phyloP scores from a whole-genome alignment of 768 basidiomycete genomes.

The Agrocybe pediades region DNA sequence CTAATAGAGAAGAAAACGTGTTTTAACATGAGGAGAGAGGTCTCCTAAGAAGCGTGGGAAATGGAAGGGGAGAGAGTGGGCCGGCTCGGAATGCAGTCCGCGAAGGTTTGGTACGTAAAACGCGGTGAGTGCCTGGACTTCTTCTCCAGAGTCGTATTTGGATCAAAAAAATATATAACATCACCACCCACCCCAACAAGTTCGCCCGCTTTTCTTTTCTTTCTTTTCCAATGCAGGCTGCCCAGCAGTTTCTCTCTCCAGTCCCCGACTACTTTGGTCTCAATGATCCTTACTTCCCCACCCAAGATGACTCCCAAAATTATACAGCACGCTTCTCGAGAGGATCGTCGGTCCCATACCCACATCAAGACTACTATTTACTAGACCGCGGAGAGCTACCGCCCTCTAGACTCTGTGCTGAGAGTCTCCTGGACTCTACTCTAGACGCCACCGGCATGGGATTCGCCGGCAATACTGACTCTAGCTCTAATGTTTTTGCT shows the following conservation, averaged over 20 bases:
- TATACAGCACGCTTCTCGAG: conserved; percentile 46
- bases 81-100: conserved; percentile 42
- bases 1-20: conserved; percentile 38
- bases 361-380: conserved; percentile 47
- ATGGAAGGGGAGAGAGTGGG: conserved; percentile 32
- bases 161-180: conserved; percentile 52
- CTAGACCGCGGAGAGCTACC: conserved; percentile 41
- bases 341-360: conserved; percentile 49
- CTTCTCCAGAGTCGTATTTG: conserved; percentile 41
- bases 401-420: conserved; percentile 31
- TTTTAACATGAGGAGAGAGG: conserved; percentile 37
- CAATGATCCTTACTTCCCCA: conserved; percentile 32
- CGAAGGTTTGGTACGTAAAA: conserved; percentile 45
- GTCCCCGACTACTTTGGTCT: conserved; percentile 29
- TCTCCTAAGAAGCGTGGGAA: conserved; percentile 21
- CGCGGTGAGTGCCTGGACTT: conserved; percentile 44
- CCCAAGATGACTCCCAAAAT: conserved; percentile 32
- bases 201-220: conserved; percentile 33
- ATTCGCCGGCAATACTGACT: conserved; percentile 37
- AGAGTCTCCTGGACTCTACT: conserved; percentile 32
- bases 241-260: conserved; percentile 31
- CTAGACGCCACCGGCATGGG: conserved; percentile 47
- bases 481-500: conserved; percentile 25
- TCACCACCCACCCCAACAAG: conserved; percentile 27
- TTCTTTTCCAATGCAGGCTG: conserved; percentile 38